Evolutionary conservation across 106 monocot species (phyloP), one percentile per base, ranked within the genome.

Genomic region (Dioscorea zingiberensis): DNA sequence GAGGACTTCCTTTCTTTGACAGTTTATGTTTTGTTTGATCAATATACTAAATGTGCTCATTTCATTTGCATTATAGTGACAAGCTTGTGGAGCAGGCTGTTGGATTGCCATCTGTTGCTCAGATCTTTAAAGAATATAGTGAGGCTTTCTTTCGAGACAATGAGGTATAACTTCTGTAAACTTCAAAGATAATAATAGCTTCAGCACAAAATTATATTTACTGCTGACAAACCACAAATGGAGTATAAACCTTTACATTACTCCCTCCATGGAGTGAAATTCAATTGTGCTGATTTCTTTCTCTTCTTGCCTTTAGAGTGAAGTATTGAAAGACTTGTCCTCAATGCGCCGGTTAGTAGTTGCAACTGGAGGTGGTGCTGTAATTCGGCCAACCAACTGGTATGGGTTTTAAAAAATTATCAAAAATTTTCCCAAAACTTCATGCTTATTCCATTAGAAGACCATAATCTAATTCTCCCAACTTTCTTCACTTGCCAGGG

Each of bases 351-450:
- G 78, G 7, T 76, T 88, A 70, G 93, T 93, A 71, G 83, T 93
- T 75, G 93, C 85, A 54, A 93, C 93, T 62, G 93, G 93, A 27
- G 93, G 93, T 27, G 93, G 93, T 69, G 93, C 81, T 47, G 93
- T 93, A 26, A 85, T 88, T 73, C 85, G 93, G 16, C 85, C 88
- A 18, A 65, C 78, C 61, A 93, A 93, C 65, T 93, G 93, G 93
- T 93, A 87, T 14, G 25, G 7, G 21, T 63, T 22, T 27, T 17
- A 21, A 38, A 38, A 6, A 38, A 38, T 38, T 6, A 38, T 38
- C 4, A 38, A 38, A 2, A 8, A 8, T 38, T 30, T 38, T 10
- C 38, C 38, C 38, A 38, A 10, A 2, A 8, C 38, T 38, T 38
- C 38, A 38, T 38, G 38, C 38, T 38, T 38, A 38, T 38, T 38